Percentiles rank a stretch among this genome's conserved stretches.
Evolutionary conservation across 352 stramenopile species (phyloP).

Genomic region (Pythium rishiriense): DNA sequence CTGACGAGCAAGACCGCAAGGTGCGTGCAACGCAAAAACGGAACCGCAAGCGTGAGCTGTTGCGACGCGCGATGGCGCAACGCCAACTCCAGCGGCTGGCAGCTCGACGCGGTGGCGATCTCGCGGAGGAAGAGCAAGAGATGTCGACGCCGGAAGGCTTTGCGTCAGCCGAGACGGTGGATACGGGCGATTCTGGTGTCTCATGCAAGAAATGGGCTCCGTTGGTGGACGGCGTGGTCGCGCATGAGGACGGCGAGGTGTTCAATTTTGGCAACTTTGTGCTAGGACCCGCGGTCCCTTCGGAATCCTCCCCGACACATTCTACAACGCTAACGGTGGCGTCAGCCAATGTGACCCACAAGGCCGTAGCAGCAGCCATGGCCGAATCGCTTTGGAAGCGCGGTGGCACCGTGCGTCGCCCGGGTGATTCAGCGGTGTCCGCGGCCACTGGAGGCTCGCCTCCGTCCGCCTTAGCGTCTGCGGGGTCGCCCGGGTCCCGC

Average conservation of each 20-base stretch:
- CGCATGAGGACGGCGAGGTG: background rate
- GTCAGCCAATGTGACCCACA: background rate
- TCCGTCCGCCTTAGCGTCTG: background rate
- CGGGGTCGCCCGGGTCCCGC: background rate
- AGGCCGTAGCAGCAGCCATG: background rate
- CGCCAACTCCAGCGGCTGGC: slow-evolving; percentile 24
- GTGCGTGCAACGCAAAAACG: background rate
- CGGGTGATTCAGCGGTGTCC: background rate
- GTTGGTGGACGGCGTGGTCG: slow-evolving; percentile 1
- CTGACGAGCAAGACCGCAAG: background rate
- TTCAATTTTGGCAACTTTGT: slow-evolving; percentile 31
- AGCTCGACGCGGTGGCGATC: background rate
- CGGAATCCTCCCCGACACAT: no score
- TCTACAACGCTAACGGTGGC: background rate
- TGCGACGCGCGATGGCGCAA: slow-evolving; percentile 32
- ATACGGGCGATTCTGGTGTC: no score
- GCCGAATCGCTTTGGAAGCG: slow-evolving; percentile 61
- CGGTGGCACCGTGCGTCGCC: slow-evolving; percentile 24
- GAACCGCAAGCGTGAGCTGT: slow-evolving; percentile 34
- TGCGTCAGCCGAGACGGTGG: background rate
- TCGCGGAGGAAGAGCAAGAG: background rate
- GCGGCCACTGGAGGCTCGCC: background rate
- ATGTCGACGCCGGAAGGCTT: background rate
- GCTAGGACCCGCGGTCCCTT: background rate
- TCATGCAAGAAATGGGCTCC: background rate